These are phyloP conservation scores for Yamadazyma insecticola DNA, from an alignment of 805 yeast species.

Conservation along the genomic window DNA sequence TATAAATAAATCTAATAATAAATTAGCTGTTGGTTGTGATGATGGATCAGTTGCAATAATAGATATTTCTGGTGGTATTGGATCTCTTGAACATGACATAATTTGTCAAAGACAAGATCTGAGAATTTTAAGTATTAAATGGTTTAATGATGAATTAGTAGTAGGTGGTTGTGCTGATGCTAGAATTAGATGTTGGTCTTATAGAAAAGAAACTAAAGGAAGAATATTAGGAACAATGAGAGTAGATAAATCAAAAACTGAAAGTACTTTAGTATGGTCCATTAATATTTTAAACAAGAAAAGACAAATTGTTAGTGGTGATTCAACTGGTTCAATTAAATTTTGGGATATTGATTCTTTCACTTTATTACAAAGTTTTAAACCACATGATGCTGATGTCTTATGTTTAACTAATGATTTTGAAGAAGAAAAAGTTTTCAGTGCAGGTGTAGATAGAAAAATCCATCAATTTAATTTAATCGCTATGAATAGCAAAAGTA, in stretches of 20 bases:
- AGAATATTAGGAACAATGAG: conserved; percentile 80
- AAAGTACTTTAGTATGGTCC: conserved; percentile 90
- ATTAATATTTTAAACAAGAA: conserved; percentile 58
- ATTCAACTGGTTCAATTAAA: conserved; percentile 90
- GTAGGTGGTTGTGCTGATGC: conserved; percentile 98
- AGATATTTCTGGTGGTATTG: conserved; percentile 84
- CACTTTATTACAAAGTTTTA: conserved; percentile 75
- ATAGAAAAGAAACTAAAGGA: conserved; percentile 45
- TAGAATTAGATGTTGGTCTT: conserved; percentile 76
- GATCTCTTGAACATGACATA: conserved; percentile 68
- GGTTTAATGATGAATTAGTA: conserved; percentile 62
- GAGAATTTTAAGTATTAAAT: conserved; percentile 72
- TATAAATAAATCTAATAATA: conserved; percentile 54
- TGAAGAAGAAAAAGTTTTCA: conserved; percentile 60
- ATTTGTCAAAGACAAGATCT: conserved; percentile 81
- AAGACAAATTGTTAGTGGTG: conserved; percentile 87
- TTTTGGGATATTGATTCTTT: conserved; percentile 84
- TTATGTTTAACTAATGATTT: conserved; percentile 63
- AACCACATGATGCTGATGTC: conserved; percentile 88
- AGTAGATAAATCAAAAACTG: conserved; percentile 84
- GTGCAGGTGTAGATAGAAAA: conserved; percentile 93
- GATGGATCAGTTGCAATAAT: conserved; percentile 85
- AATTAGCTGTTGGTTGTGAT: conserved; percentile 88
- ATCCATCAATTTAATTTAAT: conserved; percentile 66
- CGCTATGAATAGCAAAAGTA: conserved; percentile 14